Conservation (phyloP, 2,329 filamentous ascomycete genomes). For the Neonectria magnoliae region DNA sequence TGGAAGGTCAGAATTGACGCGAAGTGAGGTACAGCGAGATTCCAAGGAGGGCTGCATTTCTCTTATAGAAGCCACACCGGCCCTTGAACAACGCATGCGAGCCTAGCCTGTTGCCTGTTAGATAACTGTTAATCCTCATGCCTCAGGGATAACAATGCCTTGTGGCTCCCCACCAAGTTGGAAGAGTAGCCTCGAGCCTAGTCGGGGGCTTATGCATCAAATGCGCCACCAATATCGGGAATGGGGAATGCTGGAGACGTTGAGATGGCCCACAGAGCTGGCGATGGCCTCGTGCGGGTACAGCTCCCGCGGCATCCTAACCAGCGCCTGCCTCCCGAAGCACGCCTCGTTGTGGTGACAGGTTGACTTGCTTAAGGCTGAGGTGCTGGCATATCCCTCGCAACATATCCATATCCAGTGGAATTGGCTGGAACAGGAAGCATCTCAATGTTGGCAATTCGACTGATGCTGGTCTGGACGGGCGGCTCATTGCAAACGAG, state of each 20-base stretch:
- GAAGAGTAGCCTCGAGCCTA: constrained; percentile 24
- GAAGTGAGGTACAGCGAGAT: not conserved
- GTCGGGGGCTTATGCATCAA: constrained; percentile 27
- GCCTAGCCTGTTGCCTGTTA: not conserved
- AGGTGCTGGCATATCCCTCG: not conserved
- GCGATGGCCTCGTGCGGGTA: constrained; percentile 37
- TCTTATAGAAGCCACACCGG: constrained; percentile 27
- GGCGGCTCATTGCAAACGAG: constrained; percentile 19
- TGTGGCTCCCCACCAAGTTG: constrained; percentile 14
- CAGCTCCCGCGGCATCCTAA: constrained; percentile 18
- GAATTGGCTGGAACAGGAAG: not conserved
- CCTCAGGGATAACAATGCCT: constrained; percentile 7
- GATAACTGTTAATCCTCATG: not conserved
- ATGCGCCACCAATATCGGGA: constrained; percentile 32
- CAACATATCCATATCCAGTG: not conserved
- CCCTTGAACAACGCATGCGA: not conserved
- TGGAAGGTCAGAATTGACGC: constrained; percentile 5
- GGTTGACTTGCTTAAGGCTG: not conserved
- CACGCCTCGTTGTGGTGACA: not conserved
- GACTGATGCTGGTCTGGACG: not conserved
- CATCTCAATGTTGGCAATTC: not conserved
- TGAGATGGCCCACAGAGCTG: constrained; percentile 9
- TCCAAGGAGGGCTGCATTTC: constrained; percentile 1
- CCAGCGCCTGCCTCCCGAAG: constrained; percentile 18
- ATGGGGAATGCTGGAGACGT: constrained; percentile 22